A percentile compares a stretch with the other conserved stretches of the same genome.
Evolutionary conservation across 1,284 basidiomycete genomes (phyloP).

Genomic region (Marasmius sp.): DNA sequence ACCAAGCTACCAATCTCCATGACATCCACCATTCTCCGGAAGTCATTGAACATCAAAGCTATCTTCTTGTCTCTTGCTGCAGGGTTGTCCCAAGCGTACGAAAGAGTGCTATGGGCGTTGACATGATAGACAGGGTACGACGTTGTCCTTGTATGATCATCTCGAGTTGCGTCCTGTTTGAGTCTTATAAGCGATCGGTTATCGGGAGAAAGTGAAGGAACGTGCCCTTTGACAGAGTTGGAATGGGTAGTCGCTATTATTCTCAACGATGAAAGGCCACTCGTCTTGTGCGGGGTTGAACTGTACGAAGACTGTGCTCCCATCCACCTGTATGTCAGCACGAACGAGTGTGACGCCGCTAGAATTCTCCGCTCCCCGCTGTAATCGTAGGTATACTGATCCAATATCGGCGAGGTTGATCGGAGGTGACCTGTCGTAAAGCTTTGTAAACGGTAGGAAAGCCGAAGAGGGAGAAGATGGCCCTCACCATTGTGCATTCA

Average conservation of each 20-base stretch:
- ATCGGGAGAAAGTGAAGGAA: background rate
- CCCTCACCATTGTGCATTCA: constrained; percentile 81
- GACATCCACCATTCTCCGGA: constrained; percentile 82
- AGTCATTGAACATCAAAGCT: constrained; percentile 62
- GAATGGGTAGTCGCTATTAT: constrained; percentile 79
- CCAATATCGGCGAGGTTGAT: constrained; percentile 95
- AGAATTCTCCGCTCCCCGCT: constrained; percentile 35
- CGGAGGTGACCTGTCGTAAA: constrained; percentile 75
- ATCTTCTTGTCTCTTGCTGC: constrained; percentile 85
- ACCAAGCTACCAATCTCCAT: constrained; percentile 95
- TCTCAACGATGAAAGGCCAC: constrained; percentile 93
- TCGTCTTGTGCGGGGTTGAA: constrained; percentile 67
- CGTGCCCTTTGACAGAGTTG: constrained; percentile 77
- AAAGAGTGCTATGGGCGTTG: constrained; percentile 52
- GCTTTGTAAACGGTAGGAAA: constrained; percentile 7
- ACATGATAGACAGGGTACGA: constrained; percentile 52
- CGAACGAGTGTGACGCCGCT: constrained; percentile 64
- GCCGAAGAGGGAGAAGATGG: background rate
- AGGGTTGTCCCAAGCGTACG: constrained; percentile 96
- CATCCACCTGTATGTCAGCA: constrained; percentile 85
- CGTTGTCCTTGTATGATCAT: constrained; percentile 37
- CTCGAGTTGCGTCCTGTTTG: constrained; percentile 52
- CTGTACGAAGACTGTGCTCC: constrained; percentile 87
- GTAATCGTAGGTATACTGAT: constrained; percentile 75
- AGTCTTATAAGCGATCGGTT: background rate